Evolutionary conservation across 1,284 basidiomycete species (phyloP).

Genomic region (Leccinum pachyderme): DNA sequence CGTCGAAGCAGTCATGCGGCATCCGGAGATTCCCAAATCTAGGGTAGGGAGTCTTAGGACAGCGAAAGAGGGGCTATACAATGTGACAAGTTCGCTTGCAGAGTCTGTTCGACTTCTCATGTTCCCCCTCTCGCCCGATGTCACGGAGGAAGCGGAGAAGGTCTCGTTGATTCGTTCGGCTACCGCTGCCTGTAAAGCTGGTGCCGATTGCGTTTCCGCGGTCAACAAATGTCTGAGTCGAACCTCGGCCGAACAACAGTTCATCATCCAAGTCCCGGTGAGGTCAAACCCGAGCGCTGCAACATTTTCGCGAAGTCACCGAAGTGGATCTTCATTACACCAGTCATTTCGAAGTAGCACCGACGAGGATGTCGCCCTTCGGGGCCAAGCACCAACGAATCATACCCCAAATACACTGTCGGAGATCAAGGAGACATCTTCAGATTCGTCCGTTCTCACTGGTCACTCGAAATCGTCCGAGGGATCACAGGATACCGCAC

Average conservation of each 20-base stretch:
- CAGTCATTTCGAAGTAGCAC: conserved; percentile 29
- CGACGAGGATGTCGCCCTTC: conserved; percentile 57
- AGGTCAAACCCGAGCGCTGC: conserved; percentile 43
- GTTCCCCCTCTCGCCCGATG: conserved; percentile 45
- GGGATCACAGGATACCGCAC: conserved; percentile 45
- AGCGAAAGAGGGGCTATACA: conserved; percentile 83
- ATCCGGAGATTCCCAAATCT: conserved; percentile 56
- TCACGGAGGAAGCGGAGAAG: conserved; percentile 82
- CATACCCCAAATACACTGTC: conserved; percentile 18
- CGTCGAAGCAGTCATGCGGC: conserved; percentile 83
- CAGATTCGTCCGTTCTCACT: conserved; percentile 33
- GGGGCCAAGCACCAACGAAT: conserved; percentile 39
- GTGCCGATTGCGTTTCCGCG: conserved; percentile 84
- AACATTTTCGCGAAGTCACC: conserved; percentile 39
- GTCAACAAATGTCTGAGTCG: conserved; percentile 77
- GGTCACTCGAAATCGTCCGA: conserved; percentile 41
- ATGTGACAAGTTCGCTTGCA: conserved; percentile 83
- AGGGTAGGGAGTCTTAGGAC: conserved; percentile 59
- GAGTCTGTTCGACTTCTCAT: conserved; percentile 81
- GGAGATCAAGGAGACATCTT: conserved; percentile 31
- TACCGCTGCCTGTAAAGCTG: conserved; percentile 83
- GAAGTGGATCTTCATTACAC: conserved; percentile 34
- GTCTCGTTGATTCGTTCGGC: conserved; percentile 75
- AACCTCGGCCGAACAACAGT: conserved; percentile 56
- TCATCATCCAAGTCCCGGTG: conserved; percentile 61